Percentiles rank a stretch among this genome's conserved stretches.
Evolutionary conservation across 2,329 filamentous ascomycete genomes (phyloP).

Genomic region (Cladobotryum mycophilum): DNA sequence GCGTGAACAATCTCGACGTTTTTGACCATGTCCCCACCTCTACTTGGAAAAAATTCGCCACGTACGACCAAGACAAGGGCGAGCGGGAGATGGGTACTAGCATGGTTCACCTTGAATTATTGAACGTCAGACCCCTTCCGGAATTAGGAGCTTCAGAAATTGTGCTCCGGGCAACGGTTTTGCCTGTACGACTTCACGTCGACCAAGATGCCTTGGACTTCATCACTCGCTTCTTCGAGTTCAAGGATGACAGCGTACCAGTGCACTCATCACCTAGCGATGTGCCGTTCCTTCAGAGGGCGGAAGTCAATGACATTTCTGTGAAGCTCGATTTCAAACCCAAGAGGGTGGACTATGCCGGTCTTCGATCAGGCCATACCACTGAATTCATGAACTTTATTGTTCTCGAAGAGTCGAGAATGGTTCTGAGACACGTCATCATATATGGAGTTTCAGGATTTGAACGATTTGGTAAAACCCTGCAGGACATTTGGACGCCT

Average conservation of each 20-base stretch:
- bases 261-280: constrained; percentile 58
- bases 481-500: constrained; percentile 96
- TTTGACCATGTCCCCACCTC: constrained; percentile 93
- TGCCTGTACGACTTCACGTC: constrained; percentile 86
- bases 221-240: constrained; percentile 94
- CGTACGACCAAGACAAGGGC: constrained; percentile 83
- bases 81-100: constrained; percentile 77
- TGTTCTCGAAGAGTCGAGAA: constrained; percentile 79
- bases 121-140: constrained; percentile 80
- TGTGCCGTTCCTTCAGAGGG: constrained; percentile 79
- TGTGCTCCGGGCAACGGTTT: constrained; percentile 68
- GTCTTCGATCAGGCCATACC: constrained; percentile 84
- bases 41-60: constrained; percentile 97
- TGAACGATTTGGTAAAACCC: constrained; percentile 77
- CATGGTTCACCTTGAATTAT: constrained; percentile 84
- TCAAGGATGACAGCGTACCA: constrained; percentile 69
- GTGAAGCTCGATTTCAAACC: constrained; percentile 93
- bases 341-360: constrained; percentile 93
- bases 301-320: constrained; percentile 77
- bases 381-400: constrained; percentile 99
- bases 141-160: constrained; percentile 85
- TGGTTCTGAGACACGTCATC: constrained; percentile 82
- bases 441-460: constrained; percentile 90
- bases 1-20: constrained; percentile 76
- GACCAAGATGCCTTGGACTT: constrained; percentile 98